A percentile compares a stretch with the other conserved stretches of the same genome.
Evolutionary conservation across 352 stramenopile genomes (phyloP).

Genomic region (Pythium plurisporium): DNA sequence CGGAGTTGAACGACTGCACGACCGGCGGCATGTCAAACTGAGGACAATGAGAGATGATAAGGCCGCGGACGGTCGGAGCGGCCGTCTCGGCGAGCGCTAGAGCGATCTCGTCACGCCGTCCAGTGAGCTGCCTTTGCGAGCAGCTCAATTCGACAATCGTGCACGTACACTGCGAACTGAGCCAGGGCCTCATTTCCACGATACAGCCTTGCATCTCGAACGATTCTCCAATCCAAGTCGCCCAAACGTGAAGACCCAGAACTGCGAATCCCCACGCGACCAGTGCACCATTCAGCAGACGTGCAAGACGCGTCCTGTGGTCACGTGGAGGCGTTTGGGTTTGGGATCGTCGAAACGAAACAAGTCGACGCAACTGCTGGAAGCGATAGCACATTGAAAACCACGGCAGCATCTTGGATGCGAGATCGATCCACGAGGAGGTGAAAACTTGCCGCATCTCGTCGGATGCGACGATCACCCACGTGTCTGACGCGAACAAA

Average conservation of each 20-base stretch:
- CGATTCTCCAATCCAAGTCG: not conserved
- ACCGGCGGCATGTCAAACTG: not conserved
- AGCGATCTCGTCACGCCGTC: not conserved
- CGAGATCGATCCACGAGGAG: slow-evolving; percentile 14
- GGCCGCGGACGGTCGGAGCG: not conserved
- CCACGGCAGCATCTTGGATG: slow-evolving; percentile 13
- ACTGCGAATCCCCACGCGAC: slow-evolving; percentile 3
- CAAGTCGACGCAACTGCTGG: not conserved
- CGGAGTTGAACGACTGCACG: not conserved
- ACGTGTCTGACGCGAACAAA: slow-evolving; percentile 6
- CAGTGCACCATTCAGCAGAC: not conserved
- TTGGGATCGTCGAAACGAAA: not conserved
- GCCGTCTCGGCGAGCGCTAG: not conserved
- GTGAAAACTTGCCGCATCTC: slow-evolving; percentile 15
- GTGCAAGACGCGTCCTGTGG: not conserved
- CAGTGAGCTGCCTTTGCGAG: slow-evolving; percentile 6
- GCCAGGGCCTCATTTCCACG: slow-evolving; percentile 11
- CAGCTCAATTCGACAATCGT: slow-evolving; percentile 16
- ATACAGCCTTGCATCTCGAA: slow-evolving; percentile 2
- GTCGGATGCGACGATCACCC: not conserved
- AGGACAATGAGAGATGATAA: slow-evolving; percentile 4
- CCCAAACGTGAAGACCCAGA: slow-evolving; percentile 1
- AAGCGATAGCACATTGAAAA: slow-evolving; percentile 9
- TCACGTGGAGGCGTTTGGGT: not conserved
- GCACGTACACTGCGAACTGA: slow-evolving; percentile 4